phyloP scores from a whole-genome alignment of 2,329 filamentous ascomycete genomes.

The Spiromastix sp. region DNA sequence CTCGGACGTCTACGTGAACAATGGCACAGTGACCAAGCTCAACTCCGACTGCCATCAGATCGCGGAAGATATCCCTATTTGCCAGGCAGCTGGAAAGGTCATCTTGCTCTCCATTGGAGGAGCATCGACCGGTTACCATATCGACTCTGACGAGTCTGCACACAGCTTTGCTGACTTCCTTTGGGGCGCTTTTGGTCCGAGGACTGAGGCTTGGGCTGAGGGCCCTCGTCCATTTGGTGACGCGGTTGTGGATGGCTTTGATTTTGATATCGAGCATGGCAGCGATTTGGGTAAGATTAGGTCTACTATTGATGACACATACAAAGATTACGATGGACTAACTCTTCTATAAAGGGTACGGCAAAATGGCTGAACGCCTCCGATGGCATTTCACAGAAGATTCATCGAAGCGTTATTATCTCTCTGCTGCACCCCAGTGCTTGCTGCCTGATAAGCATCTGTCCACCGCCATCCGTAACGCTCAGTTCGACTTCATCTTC shows the following conservation, averaged over 20 bases:
- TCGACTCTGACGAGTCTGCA: constrained; percentile 31
- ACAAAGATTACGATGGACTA: constrained; percentile 3
- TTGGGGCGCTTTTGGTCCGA: constrained; percentile 41
- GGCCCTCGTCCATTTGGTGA: constrained; percentile 39
- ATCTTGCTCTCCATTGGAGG: constrained; percentile 41
- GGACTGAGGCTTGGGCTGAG: constrained; percentile 20
- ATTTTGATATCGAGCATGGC: constrained; percentile 37
- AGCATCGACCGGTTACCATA: constrained; percentile 29
- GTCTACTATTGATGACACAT: neutral
- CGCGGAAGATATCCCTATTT: constrained; percentile 29
- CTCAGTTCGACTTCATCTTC: constrained; percentile 44
- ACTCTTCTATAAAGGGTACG: constrained; percentile 28
- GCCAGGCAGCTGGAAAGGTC: constrained; percentile 33
- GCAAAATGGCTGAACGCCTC: constrained; percentile 38
- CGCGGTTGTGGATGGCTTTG: constrained; percentile 41
- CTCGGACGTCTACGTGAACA: constrained; percentile 27
- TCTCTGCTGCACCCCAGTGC: constrained; percentile 46
- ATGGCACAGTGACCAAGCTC: constrained; percentile 30
- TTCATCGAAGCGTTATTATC: constrained; percentile 32
- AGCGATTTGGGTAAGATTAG: constrained; percentile 19
- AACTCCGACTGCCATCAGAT: constrained; percentile 36
- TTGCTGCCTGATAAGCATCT: constrained; percentile 38
- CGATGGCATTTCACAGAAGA: constrained; percentile 30
- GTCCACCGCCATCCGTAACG: constrained; percentile 32
- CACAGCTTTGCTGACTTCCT: constrained; percentile 40